Percentiles rank a stretch among this genome's conserved stretches.
These are phyloP conservation scores for Ganoderma meredithae DNA, from an alignment of 1,284 basidiomycete genomes.

Conservation along the genomic window DNA sequence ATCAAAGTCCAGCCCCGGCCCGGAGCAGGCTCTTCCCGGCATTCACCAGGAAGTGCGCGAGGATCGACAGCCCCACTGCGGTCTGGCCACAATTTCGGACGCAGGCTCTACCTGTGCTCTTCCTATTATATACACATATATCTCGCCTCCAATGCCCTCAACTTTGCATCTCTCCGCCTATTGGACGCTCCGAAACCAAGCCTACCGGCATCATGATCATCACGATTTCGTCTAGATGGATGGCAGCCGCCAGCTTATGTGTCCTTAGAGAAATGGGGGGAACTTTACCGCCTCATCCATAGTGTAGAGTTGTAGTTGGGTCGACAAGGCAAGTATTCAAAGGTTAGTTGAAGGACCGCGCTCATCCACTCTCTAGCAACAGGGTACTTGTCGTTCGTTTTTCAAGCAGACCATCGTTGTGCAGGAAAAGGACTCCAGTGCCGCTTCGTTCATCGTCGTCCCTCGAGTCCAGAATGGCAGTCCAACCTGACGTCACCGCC, in stretches of 20 bases:
- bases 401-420: background rate
- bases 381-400: background rate
- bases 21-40: too few relatives aligned
- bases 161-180: too few relatives aligned
- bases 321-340: background rate
- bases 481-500: background rate
- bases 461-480: background rate
- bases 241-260: background rate
- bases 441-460: background rate
- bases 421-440: background rate
- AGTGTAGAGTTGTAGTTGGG: background rate
- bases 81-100: too few relatives aligned
- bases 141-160: too few relatives aligned
- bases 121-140: too few relatives aligned
- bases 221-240: background rate
- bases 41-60: too few relatives aligned
- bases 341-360: background rate
- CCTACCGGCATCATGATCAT: background rate
- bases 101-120: too few relatives aligned
- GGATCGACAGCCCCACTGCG: too few relatives aligned
- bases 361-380: background rate
- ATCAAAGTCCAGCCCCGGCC: too few relatives aligned
- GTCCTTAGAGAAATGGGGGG: background rate
- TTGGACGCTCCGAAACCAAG: background rate
- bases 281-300: background rate